Base-by-base conservation (phyloP, 805 yeast species). In the Metschnikowia aberdeeniae region DNA sequence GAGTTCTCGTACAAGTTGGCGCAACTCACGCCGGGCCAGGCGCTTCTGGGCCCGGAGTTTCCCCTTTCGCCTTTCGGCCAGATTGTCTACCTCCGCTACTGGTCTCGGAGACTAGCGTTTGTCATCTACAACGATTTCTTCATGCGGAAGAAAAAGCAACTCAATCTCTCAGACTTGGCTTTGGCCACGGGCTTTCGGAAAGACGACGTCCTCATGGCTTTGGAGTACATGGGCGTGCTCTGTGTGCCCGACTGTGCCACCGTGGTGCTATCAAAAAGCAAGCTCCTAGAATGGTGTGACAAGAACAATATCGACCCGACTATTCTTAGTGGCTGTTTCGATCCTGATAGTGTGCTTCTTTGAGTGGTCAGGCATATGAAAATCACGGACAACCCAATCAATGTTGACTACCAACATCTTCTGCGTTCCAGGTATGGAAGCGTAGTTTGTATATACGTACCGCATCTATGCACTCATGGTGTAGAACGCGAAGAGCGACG, bases 1-100 rank as follows among this genome's bases (percentile, higher is more conserved):
- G 88, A 88, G 49, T 86, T 89, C 53, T 87, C 95, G 32, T 93
- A 92, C 59, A 81, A 75, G 27, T 61, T 90, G 17, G 88, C 96
- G 0, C 68, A 50, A 34, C 46, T 54, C 12, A 66, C 78, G 33
- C 75, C 74, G 12, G 86, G 86, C 35, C 80, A 78, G 27, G 54
- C 70, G 17, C 63, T 78, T 1, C 89, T 96, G 48, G 95, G 97
- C 0, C 99, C 99, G 0, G 99, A 93, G 60, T 76, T 81, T 52
- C 99, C 99, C 0, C 67, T 93, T 8, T 86, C 96, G 5, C 83
- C 84, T 0, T 86, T 82, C 63, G 99, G 99, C 0, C 73, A 75
- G 42, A 67, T 78, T 8, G 78, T 90, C 6, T 93, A 89, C 58
- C 58, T 86, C 14, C 67, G 76, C 12, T 90, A 78, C 63, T 93